These are phyloP conservation scores for Ziziphus jujuba DNA, from an alignment of 306 rosid genomes.

Conservation along the genomic window DNA sequence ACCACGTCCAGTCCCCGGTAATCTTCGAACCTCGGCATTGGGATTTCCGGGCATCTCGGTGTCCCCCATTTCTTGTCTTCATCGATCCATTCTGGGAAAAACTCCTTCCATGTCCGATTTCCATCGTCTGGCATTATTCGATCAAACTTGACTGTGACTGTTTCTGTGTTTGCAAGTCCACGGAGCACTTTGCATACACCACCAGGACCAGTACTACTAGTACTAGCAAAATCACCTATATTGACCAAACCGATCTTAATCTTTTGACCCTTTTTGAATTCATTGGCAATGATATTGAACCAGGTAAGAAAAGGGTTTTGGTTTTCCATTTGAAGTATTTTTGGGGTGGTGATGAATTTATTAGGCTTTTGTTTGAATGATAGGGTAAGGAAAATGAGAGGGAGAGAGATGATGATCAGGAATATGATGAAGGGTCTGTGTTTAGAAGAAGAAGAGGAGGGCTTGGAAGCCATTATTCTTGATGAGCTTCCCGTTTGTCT, in stretches of 20 bases:
- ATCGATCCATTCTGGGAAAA: conserved; percentile 71
- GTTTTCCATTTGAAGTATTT: not conserved
- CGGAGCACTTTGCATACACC: conserved; percentile 3
- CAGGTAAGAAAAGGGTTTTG: not conserved
- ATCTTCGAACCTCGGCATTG: conserved; percentile 41
- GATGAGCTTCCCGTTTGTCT: too few relatives aligned
- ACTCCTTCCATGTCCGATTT: conserved; percentile 46
- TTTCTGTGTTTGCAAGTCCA: conserved; percentile 18
- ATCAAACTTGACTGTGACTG: conserved; percentile 35
- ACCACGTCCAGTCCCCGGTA: conserved; percentile 58
- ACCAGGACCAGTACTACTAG: conserved; percentile 8
- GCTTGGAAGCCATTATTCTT: conserved; percentile 36
- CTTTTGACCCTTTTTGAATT: not conserved
- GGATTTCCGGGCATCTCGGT: conserved; percentile 60
- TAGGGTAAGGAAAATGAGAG: conserved; percentile 14
- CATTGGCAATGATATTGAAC: conserved; percentile 34
- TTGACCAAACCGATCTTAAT: conserved; percentile 62
- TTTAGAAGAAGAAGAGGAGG: conserved; percentile 18
- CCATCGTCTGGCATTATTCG: conserved; percentile 14
- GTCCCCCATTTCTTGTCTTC: conserved; percentile 37
- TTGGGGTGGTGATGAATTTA: not conserved
- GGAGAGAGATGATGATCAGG: conserved; percentile 27
- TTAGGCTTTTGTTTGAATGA: not conserved
- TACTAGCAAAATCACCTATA: conserved; percentile 21
- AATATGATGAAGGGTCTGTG: conserved; percentile 15